These are phyloP conservation scores for Fusarium drepaniforme DNA, from an alignment of 2,329 filamentous ascomycete genomes.

Conservation along the genomic window DNA sequence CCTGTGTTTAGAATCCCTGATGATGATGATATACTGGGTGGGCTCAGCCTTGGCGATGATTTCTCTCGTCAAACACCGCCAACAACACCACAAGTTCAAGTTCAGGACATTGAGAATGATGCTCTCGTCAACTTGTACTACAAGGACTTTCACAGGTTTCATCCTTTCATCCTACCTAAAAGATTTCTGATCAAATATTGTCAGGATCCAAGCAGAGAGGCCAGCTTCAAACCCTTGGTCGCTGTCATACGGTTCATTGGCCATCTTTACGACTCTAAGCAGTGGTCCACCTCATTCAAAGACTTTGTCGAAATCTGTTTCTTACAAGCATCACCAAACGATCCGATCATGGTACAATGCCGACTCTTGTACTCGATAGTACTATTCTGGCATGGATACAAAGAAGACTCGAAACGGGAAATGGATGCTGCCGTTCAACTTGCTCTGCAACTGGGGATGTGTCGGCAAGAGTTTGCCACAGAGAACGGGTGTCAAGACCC, in stretches of 20 bases:
- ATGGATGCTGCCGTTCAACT: constrained; percentile 65
- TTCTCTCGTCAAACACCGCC: neutral
- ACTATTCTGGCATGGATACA: constrained; percentile 49
- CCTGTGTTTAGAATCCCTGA: neutral
- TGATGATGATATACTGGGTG: neutral
- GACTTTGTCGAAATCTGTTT: constrained; percentile 13
- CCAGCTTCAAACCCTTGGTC: constrained; percentile 38
- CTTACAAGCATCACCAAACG: neutral
- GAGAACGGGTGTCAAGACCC: constrained; percentile 60
- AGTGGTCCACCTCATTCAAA: constrained; percentile 30
- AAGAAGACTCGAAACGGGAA: constrained; percentile 39
- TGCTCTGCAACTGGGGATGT: constrained; percentile 71
- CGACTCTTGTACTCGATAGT: constrained; percentile 53
- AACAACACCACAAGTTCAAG: neutral
- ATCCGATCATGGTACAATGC: constrained; percentile 51
- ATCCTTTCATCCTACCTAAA: constrained; percentile 45
- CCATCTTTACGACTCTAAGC: constrained; percentile 44
- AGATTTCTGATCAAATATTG: constrained; percentile 24
- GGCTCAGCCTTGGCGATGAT: neutral
- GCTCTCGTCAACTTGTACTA: constrained; percentile 51
- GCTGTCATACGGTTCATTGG: constrained; percentile 50
- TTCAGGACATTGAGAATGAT: constrained; percentile 28
- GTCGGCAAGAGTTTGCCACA: constrained; percentile 65
- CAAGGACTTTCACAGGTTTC: constrained; percentile 49
- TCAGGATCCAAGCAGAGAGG: neutral